A percentile compares a stretch with the other conserved stretches of the same genome.
Evolutionary conservation across 345 rosid species (phyloP).

Genomic region (Geranium rotundifolium): DNA sequence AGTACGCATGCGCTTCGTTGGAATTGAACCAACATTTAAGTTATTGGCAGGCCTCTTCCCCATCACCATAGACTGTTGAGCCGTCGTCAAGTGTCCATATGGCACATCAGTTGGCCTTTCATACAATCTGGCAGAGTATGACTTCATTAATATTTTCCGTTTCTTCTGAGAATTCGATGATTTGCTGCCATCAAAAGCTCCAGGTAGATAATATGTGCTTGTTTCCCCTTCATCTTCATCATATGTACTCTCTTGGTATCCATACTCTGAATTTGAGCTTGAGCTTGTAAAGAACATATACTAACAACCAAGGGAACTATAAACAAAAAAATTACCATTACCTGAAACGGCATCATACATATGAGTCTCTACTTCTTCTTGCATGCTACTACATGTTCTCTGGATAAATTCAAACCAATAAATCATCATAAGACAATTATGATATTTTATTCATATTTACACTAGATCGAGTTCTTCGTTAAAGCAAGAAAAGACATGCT

Average conservation of each 20-base stretch:
- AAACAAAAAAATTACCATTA: constrained; percentile 16
- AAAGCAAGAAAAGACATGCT: neutral
- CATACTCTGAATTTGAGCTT: constrained; percentile 41
- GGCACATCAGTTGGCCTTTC: constrained; percentile 52
- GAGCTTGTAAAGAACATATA: constrained; percentile 13
- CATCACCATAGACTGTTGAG: constrained; percentile 37
- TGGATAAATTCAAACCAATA: constrained; percentile 14
- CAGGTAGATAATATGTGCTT: constrained; percentile 53
- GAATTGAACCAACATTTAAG: constrained; percentile 55
- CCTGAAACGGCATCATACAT: constrained; percentile 63
- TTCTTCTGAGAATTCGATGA: constrained; percentile 56
- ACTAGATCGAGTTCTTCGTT: too few species aligned
- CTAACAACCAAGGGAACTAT: constrained; percentile 6
- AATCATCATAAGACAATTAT: neutral
- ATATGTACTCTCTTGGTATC: constrained; percentile 40
- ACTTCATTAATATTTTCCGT: constrained; percentile 40
- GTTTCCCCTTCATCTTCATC: constrained; percentile 93
- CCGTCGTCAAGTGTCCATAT: constrained; percentile 29
- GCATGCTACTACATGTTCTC: constrained; percentile 66
- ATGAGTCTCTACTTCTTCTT: constrained; percentile 82
- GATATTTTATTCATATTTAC: neutral
- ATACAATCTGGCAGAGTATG: constrained; percentile 45
- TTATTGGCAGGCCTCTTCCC: constrained; percentile 63
- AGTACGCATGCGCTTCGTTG: constrained; percentile 85
- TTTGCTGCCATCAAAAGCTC: constrained; percentile 48